These are phyloP conservation scores for Noccaea caerulescens DNA, from an alignment of 345 rosid genomes.

Conservation along the genomic window DNA sequence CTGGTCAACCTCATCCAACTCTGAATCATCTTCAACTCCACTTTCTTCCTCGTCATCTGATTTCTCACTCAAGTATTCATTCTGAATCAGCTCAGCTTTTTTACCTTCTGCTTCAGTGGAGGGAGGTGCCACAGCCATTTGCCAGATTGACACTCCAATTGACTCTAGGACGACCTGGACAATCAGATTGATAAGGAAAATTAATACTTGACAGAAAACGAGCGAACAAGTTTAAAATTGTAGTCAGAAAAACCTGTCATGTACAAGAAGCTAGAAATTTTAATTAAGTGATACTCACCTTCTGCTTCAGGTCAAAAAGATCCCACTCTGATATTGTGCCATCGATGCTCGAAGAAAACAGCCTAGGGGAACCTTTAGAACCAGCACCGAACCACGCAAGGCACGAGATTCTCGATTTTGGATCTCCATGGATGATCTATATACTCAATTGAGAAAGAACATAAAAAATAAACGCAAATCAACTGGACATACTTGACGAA, in stretches of 20 bases:
- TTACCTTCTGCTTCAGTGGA: slow-evolving; percentile 38
- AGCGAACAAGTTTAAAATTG: slow-evolving; percentile 1
- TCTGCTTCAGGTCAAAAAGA: slow-evolving; percentile 75
- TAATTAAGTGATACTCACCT: slow-evolving; percentile 47
- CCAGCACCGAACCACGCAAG: slow-evolving; percentile 72
- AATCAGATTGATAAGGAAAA: slow-evolving; percentile 15
- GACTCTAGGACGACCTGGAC: slow-evolving; percentile 70
- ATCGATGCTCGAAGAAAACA: slow-evolving; percentile 85
- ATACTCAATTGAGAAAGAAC: background rate
- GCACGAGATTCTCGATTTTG: slow-evolving; percentile 73
- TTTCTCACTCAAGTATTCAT: slow-evolving; percentile 53
- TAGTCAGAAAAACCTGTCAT: background rate
- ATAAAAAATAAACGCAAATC: background rate
- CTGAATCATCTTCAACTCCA: slow-evolving; percentile 68
- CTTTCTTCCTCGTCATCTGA: slow-evolving; percentile 53
- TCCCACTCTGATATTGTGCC: slow-evolving; percentile 91
- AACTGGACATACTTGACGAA: background rate
- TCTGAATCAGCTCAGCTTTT: slow-evolving; percentile 49
- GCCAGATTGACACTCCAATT: slow-evolving; percentile 90
- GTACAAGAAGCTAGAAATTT: background rate
- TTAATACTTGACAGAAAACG: background rate
- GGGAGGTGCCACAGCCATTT: slow-evolving; percentile 74
- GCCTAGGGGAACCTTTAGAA: slow-evolving; percentile 58
- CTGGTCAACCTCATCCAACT: slow-evolving; percentile 50
- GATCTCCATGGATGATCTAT: slow-evolving; percentile 80